Percentiles rank a stretch among this genome's conserved stretches.
Evolutionary conservation across 2,329 filamentous ascomycete species (phyloP).

Genomic region (Chaetomium sp.): DNA sequence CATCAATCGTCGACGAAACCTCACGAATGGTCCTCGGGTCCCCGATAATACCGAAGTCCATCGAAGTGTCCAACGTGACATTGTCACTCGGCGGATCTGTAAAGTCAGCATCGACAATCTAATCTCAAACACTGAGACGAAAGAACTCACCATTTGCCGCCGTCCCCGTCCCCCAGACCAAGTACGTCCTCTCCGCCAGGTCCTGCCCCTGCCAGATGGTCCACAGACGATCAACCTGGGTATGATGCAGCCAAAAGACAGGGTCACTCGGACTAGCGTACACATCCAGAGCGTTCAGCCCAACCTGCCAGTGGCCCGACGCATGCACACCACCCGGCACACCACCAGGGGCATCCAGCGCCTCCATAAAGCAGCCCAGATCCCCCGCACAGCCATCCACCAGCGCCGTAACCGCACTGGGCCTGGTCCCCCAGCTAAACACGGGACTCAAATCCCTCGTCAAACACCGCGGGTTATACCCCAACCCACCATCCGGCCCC

Average conservation of each 20-base stretch:
- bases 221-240: slow-evolving; percentile 31
- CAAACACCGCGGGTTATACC: slow-evolving; percentile 33
- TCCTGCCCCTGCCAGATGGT: slow-evolving; percentile 31
- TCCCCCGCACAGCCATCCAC: slow-evolving; percentile 20
- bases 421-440: slow-evolving; percentile 14
- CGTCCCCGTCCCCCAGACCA: slow-evolving; percentile 29
- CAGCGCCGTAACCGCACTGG: slow-evolving; percentile 20
- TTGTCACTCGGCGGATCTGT: slow-evolving; percentile 27
- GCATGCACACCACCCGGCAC: slow-evolving; percentile 23
- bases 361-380: slow-evolving; percentile 10
- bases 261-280: slow-evolving; percentile 30
- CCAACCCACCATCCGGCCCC: slow-evolving; percentile 26
- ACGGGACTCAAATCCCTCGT: slow-evolving; percentile 25
- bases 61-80: slow-evolving; percentile 25
- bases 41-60: slow-evolving; percentile 28
- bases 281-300: slow-evolving; percentile 21
- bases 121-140: neutral
- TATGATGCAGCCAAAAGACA: slow-evolving; percentile 31
- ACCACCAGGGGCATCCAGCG: slow-evolving; percentile 16
- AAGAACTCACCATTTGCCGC: slow-evolving; percentile 25
- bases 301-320: slow-evolving; percentile 28
- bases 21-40: slow-evolving; percentile 33
- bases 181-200: slow-evolving; percentile 5
- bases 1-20: slow-evolving; percentile 36
- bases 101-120: slow-evolving; percentile 1